These are phyloP conservation scores for Copromyces sp. DNA, from an alignment of 495 filamentous ascomycete species.

Conservation along the genomic window DNA sequence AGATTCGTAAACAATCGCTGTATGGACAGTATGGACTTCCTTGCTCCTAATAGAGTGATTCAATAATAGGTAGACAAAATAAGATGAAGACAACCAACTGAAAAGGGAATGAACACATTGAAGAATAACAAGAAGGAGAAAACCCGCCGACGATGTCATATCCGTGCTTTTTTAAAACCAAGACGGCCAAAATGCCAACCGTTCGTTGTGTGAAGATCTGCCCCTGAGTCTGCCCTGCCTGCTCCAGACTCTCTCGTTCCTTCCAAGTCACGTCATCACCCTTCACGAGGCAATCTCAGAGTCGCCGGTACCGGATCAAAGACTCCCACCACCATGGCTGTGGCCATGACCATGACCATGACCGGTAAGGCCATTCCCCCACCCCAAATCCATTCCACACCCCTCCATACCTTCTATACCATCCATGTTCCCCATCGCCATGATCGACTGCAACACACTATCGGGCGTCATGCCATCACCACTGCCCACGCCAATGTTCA, in stretches of 20 bases:
- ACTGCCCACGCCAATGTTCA: constrained; percentile 20
- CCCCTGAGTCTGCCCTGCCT: not conserved
- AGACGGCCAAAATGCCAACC: not conserved
- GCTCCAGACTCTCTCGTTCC: not conserved
- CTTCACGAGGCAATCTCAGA: no score
- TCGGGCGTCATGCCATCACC: constrained; percentile 37
- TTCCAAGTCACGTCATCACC: not conserved
- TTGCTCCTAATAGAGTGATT: not conserved
- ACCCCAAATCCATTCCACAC: not conserved
- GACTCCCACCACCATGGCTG: not conserved
- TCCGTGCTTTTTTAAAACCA: not conserved
- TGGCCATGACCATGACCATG: not conserved
- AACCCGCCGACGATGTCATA: not conserved
- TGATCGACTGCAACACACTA: constrained; percentile 38
- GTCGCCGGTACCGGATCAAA: no score
- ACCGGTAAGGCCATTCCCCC: not conserved
- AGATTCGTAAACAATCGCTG: not conserved
- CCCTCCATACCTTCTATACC: constrained; percentile 21
- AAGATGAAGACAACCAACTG: not conserved
- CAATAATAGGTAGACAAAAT: not conserved
- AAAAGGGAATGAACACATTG: not conserved
- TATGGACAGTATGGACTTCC: not conserved
- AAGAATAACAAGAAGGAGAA: not conserved
- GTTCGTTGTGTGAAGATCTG: not conserved
- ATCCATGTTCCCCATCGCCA: constrained; percentile 37